Percentiles rank a stretch among this genome's conserved stretches.
phyloP scores from a whole-genome alignment of 495 filamentous ascomycete genomes.

The Talaromyces borbonicus region DNA sequence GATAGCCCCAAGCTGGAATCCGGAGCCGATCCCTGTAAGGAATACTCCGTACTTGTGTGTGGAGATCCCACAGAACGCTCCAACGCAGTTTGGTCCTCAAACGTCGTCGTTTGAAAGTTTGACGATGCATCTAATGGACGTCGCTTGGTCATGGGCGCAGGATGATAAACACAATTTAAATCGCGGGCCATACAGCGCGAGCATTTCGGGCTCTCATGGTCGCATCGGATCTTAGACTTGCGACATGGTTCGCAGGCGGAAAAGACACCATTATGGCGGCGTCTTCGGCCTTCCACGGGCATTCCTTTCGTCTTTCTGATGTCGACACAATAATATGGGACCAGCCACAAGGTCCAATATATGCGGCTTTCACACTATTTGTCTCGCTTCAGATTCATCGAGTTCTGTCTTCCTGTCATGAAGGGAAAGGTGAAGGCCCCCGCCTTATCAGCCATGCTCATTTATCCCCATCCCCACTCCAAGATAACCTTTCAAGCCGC shows the following conservation, averaged over 20 bases:
- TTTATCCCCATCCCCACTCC: too few species aligned
- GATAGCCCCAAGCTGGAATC: not conserved
- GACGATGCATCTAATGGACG: not conserved
- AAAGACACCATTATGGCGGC: conserved; percentile 18
- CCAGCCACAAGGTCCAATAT: too few species aligned
- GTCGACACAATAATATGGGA: too few species aligned
- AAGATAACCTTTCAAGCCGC: too few species aligned
- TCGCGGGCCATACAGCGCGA: conserved; percentile 17
- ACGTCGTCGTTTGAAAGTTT: not conserved
- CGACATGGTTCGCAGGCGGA: conserved; percentile 27
- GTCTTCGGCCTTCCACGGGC: not conserved
- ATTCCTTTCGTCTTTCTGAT: too few species aligned
- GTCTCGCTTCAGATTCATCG: too few species aligned
- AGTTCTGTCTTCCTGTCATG: too few species aligned
- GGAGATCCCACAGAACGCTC: not conserved
- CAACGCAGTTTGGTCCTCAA: not conserved
- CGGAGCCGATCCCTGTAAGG: not conserved
- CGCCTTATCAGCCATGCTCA: too few species aligned
- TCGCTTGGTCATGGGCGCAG: conserved; percentile 19
- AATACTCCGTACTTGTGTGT: too few species aligned
- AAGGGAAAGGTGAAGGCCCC: too few species aligned
- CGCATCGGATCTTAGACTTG: conserved; percentile 25
- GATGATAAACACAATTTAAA: conserved; percentile 23
- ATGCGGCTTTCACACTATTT: too few species aligned
- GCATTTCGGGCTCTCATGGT: conserved; percentile 21